Base-by-base conservation (phyloP, 2,329 filamentous ascomycete species). In the Xylaria sp. region DNA sequence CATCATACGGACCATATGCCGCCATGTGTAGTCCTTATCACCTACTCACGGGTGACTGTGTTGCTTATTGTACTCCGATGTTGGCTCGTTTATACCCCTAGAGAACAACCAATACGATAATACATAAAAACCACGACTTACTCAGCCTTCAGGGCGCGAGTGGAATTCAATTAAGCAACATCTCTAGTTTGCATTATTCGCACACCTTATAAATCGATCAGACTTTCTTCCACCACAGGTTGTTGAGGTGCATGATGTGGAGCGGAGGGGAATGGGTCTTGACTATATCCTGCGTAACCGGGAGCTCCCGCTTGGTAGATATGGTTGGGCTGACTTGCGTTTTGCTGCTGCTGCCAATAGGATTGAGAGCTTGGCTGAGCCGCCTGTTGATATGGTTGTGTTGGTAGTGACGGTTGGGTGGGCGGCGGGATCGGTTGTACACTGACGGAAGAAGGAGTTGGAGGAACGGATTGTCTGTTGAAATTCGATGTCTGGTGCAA, bases 151-250 rank as follows among this genome's bases (percentile, higher is more conserved):
- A 10, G 7, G 28, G 11, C 1, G 13, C 6, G 6, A 9, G 5
- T 3, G 15, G 17, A 28, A n/a, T 10, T n/a, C 1, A 40, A 54
- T 26, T 26, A 40, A 40, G 31, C 13, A 44, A 58, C 59, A 23
- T 31, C 33, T 48, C 20, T 33, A 31, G 7, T 28, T 48, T n/a
- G 26, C 36, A 36, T 20, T 65, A 28, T 15, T 15, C 33, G 20
- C 31, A 40, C 31, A 54, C 54, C 61, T 72, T 64, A 94, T 70
- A 95, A 84, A 79, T 96, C 93, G 80, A 96, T 96, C 75, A 96
- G 81, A 67, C 89, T 91, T 80, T 95, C 93, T 80, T 95, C 92
- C 56, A 91, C 85, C 0, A 83, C 85, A 15, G 86, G 87, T 74
- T 84, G 83, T 77, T 79, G 84, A 61, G 87, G 88, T 33, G 87